Evolutionary conservation across 2,329 filamentous ascomycete species (phyloP).

Genomic region (Colletotrichum spaethianum): DNA sequence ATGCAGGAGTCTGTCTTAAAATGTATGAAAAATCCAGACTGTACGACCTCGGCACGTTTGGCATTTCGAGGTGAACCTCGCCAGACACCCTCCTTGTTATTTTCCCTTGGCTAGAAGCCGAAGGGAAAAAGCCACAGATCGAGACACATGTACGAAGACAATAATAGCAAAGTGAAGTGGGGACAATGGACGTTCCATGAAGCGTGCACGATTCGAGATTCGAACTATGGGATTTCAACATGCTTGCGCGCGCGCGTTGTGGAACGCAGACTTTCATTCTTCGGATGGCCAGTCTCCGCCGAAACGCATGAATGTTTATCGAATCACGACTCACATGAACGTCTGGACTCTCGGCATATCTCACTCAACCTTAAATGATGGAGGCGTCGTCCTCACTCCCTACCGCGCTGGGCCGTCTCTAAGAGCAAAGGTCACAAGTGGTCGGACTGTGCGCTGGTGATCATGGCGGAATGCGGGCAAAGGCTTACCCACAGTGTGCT

Average conservation of each 20-base stretch:
- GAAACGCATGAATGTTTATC: constrained; percentile 24
- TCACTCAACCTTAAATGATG: constrained; percentile 17
- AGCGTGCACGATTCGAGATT: constrained; percentile 4
- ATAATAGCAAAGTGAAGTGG: not conserved
- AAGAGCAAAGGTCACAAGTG: not conserved
- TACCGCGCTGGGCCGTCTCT: not conserved
- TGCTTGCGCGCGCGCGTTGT: constrained; percentile 6
- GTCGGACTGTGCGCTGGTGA: constrained; percentile 4
- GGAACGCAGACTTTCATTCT: constrained; percentile 24
- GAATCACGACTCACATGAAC: constrained; percentile 25
- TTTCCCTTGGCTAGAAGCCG: not conserved
- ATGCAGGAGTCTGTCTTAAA: constrained; percentile 28
- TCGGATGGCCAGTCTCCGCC: constrained; percentile 31
- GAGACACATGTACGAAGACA: not conserved
- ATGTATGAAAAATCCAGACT: not conserved
- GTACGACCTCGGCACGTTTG: not conserved
- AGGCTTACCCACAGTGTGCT: not conserved
- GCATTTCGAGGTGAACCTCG: not conserved
- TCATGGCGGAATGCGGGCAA: constrained; percentile 15
- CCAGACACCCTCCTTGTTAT: not conserved
- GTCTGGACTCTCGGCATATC: constrained; percentile 18
- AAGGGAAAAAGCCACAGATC: not conserved
- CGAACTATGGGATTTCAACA: constrained; percentile 7
- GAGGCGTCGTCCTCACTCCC: not conserved
- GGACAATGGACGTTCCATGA: not conserved